Percentiles rank a stretch among this genome's conserved stretches.
phyloP scores from a whole-genome alignment of 2,329 filamentous ascomycete species.

The Diaporthe vaccinii region DNA sequence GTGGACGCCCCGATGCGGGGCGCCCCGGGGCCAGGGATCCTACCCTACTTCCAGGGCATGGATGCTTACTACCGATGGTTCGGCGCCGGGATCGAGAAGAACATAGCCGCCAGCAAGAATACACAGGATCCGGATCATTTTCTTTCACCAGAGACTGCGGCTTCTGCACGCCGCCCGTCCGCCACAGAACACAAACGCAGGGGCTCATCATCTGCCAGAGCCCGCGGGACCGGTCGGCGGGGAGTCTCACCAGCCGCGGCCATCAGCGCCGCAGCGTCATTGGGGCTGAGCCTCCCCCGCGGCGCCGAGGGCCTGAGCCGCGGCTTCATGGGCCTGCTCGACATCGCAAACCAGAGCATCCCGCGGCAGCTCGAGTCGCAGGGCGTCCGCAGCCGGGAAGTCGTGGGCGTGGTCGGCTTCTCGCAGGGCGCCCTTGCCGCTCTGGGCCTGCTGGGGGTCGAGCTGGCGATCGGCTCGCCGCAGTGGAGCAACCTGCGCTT shows the following conservation, averaged over 20 bases:
- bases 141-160: conserved; percentile 4
- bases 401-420: conserved; percentile 52
- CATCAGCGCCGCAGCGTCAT: conserved; percentile 34
- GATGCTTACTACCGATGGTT: conserved; percentile 54
- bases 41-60: conserved; percentile 52
- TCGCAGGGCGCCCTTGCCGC: conserved; percentile 49
- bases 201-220: conserved; percentile 11
- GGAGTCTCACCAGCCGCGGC: conserved; percentile 42
- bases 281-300: conserved; percentile 1
- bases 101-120: neutral
- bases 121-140: neutral
- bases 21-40: conserved; percentile 51
- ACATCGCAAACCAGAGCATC: conserved; percentile 24
- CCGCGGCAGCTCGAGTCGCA: conserved; percentile 19
- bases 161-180: neutral
- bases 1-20: conserved; percentile 49
- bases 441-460: conserved; percentile 39
- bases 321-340: conserved; percentile 14
- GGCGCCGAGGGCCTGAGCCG: conserved; percentile 21
- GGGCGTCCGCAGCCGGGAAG: conserved; percentile 25
- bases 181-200: conserved; percentile 2
- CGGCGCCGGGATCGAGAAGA: conserved; percentile 38
- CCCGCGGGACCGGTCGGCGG: conserved; percentile 36
- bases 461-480: conserved; percentile 39
- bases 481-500: conserved; percentile 18